Conservation (phyloP, 208 protist genomes). For the Trypanosoma brucei region DNA sequence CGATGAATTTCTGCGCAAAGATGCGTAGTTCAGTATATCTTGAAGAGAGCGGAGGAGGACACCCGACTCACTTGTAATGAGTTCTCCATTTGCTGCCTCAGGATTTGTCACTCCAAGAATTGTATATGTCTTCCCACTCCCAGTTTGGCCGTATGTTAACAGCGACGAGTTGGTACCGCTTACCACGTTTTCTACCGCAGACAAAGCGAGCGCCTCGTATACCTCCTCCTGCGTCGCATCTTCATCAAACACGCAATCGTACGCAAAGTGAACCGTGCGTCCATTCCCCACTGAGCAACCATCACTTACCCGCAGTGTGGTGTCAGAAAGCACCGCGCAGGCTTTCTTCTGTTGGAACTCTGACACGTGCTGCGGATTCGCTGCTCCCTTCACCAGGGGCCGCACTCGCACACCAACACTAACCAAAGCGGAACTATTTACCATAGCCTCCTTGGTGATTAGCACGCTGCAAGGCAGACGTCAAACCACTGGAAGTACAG, state of each 20-base stretch:
- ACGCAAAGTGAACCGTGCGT: constrained; percentile 66
- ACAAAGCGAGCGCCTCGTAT: constrained; percentile 83
- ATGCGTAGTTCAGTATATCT: constrained; percentile 75
- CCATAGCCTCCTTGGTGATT: neutral
- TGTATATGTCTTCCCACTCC: constrained; percentile 88
- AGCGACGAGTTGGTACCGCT: constrained; percentile 76
- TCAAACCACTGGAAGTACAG: neutral
- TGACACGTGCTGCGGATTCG: constrained; percentile 42
- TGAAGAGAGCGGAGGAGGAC: constrained; percentile 85
- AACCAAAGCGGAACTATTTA: constrained; percentile 40
- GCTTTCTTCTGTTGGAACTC: constrained; percentile 69
- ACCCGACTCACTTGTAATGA: constrained; percentile 76
- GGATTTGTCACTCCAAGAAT: constrained; percentile 71
- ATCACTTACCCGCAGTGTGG: constrained; percentile 30
- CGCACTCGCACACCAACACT: constrained; percentile 84
- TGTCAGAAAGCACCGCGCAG: constrained; percentile 58
- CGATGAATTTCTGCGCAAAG: constrained; percentile 35
- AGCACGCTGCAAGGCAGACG: neutral
- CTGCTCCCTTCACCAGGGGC: constrained; percentile 58
- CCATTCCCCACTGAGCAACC: too few relatives aligned
- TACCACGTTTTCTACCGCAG: constrained; percentile 78
- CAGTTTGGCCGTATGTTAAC: constrained; percentile 90
- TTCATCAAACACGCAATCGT: constrained; percentile 88
- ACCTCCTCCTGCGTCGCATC: constrained; percentile 84
- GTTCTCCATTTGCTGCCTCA: constrained; percentile 60